A percentile compares a stretch with the other conserved stretches of the same genome.
These are phyloP conservation scores for Suillus subaureus DNA, from an alignment of 768 basidiomycete genomes.

Conservation along the genomic window DNA sequence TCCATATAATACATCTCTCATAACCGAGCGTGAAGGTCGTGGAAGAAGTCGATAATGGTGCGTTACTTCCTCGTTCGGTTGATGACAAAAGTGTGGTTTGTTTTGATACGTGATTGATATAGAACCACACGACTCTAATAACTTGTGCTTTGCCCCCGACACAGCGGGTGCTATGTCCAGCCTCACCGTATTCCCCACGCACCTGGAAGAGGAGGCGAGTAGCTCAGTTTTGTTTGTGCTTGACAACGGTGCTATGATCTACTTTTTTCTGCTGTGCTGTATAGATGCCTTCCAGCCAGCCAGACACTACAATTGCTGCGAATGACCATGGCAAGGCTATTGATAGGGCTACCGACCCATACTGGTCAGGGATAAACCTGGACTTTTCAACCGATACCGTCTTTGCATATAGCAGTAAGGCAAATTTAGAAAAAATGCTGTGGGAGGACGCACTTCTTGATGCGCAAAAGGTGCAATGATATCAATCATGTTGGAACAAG, in stretches of 20 bases:
- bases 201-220: no score
- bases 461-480: background rate
- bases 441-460: background rate
- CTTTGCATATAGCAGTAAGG: background rate
- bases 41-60: slow-evolving; percentile 48
- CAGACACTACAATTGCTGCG: no score
- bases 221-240: no score
- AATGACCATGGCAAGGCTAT: no score
- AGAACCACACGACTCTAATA: slow-evolving; percentile 55
- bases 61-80: slow-evolving; percentile 24
- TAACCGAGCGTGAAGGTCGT: slow-evolving; percentile 78
- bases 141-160: no score
- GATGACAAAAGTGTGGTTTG: slow-evolving; percentile 3
- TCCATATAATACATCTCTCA: slow-evolving; percentile 30
- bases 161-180: no score
- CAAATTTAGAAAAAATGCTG: background rate
- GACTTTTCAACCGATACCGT: background rate
- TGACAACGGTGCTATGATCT: no score
- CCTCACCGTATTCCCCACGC: no score
- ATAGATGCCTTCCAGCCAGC: no score
- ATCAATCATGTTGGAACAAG: background rate
- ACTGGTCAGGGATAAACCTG: background rate
- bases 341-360: no score
- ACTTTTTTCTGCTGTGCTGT: no score
- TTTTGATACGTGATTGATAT: slow-evolving; percentile 15